phyloP scores from a whole-genome alignment of 2,329 filamentous ascomycete species.

The Chalaropsis ovoidea region DNA sequence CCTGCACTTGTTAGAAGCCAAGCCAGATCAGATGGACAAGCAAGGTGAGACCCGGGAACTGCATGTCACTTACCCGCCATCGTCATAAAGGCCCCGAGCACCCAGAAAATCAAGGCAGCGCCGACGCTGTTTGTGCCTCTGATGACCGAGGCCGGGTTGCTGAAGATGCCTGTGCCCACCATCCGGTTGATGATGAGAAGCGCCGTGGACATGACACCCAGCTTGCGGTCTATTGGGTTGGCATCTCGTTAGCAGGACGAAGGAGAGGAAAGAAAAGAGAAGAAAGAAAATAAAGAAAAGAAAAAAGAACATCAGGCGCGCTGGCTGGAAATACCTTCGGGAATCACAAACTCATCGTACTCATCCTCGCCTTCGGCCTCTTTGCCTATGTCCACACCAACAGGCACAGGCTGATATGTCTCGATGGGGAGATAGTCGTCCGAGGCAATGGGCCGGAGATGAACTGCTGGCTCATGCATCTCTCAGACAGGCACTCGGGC shows the following conservation, averaged over 20 bases:
- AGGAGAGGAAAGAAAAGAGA: neutral
- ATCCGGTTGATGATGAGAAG: slow-evolving; percentile 50
- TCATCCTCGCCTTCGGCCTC: neutral
- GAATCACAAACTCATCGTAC: slow-evolving; percentile 22
- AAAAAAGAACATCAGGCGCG: neutral
- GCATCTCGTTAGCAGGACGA: too few species aligned
- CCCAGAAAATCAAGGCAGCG: slow-evolving; percentile 27
- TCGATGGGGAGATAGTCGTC: slow-evolving; percentile 10
- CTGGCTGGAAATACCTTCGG: slow-evolving; percentile 16
- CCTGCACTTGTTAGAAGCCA: slow-evolving; percentile 36
- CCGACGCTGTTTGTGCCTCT: slow-evolving; percentile 44
- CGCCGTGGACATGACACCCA: slow-evolving; percentile 35
- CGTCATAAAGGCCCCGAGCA: slow-evolving; percentile 26
- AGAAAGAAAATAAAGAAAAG: neutral
- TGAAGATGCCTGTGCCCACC: slow-evolving; percentile 51
- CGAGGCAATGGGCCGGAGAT: neutral
- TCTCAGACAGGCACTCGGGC: neutral
- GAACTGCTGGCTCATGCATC: neutral
- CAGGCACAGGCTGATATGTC: neutral
- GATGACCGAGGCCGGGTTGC: slow-evolving; percentile 45
- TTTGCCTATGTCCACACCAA: neutral
- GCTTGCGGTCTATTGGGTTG: slow-evolving; percentile 16
- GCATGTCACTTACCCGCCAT: slow-evolving; percentile 11
- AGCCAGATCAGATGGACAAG: too few species aligned
- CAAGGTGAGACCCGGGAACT: neutral